Evolutionary conservation across 164 flowering plant genomes (phyloP), one percentile per base, ranked within the genome.

Genomic region (Umbilicus rupestris): DNA sequence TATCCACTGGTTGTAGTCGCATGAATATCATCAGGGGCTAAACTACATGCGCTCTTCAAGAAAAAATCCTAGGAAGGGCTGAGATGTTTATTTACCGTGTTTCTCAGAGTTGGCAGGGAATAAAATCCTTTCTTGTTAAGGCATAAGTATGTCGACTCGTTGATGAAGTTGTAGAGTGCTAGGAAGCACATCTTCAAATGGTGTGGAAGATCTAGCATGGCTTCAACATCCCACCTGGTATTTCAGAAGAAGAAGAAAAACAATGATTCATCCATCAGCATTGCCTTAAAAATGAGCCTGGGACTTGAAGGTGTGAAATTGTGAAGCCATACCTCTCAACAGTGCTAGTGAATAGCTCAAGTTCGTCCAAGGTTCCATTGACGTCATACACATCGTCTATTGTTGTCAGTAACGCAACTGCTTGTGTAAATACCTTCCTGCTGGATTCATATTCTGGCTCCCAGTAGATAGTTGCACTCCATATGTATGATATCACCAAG

Each of bases 341-440:
- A 0, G 47, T 68, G 24, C 71, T 49, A 0, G 80, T 77, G n/a
- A 82, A 78, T 8, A 68, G 76, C 63, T 74, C 64, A 12, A 80
- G 73, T 39, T 82, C 86, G 0, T 80, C 84, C 47, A 69, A 29
- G 1, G 80, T 70, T 11, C 81, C 83, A 73, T 80, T 78, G 2
- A 77, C 74, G 60, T 82, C 83, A 62, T 75, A 82, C 15, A 77
- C 70, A 65, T 82, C 86, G 41, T 82, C 86, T 1, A 77, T 39
- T 14, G 52, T n/a, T 3, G 82, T 76, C 3, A 75, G 11, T 6
- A 80, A 8, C 8, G 55, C 20, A 31, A 3, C 35, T 3, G 74
- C 1, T 42, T 67, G 74, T 1, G 83, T 35, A 0, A 16, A 0
- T 63, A 63, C 39, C 52, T 26, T 67, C 22, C 83, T 69, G 15